phyloP scores from a whole-genome alignment of 192 early-diverging fungal genomes.

The Coemansia javaensis region DNA sequence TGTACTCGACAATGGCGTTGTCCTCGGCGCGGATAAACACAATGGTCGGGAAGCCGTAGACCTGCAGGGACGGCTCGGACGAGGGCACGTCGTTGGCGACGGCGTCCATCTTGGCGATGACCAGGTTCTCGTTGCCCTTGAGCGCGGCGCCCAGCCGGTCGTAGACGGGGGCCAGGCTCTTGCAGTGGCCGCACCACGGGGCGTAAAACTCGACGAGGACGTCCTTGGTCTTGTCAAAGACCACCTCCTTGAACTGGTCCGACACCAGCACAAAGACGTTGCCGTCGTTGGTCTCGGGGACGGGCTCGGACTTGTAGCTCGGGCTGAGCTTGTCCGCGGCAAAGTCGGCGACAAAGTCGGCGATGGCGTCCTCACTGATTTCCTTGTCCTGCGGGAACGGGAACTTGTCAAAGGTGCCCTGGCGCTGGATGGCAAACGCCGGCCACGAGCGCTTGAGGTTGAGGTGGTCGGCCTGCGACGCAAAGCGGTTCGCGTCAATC shows the following conservation, averaged over 20 bases:
- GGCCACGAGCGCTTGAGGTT: constrained; percentile 91
- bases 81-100: constrained; percentile 90
- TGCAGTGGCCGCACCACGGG: constrained; percentile 93
- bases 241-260: constrained; percentile 55
- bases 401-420: constrained; percentile 71
- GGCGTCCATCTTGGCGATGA: constrained; percentile 93
- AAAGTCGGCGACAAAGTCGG: constrained; percentile 62
- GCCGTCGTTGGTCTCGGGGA: constrained; percentile 81
- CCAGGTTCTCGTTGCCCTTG: constrained; percentile 53
- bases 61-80: constrained; percentile 54
- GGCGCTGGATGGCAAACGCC: constrained; percentile 84
- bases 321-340: constrained; percentile 65
- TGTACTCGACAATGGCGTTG: constrained; percentile 78
- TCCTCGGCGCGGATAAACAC: constrained; percentile 81
- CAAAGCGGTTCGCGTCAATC: constrained; percentile 83
- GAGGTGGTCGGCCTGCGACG: constrained; percentile 79
- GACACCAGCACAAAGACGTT: constrained; percentile 90
- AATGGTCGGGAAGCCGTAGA: constrained; percentile 94
- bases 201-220: constrained; percentile 85
- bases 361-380: constrained; percentile 57
- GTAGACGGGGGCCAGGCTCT: constrained; percentile 70
- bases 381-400: constrained; percentile 73
- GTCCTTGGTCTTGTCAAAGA: constrained; percentile 18
- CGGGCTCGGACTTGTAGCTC: constrained; percentile 74
- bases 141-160: constrained; percentile 70